phyloP scores from a whole-genome alignment of 169 alveolate genomes.

The Plasmodium relictum region DNA sequence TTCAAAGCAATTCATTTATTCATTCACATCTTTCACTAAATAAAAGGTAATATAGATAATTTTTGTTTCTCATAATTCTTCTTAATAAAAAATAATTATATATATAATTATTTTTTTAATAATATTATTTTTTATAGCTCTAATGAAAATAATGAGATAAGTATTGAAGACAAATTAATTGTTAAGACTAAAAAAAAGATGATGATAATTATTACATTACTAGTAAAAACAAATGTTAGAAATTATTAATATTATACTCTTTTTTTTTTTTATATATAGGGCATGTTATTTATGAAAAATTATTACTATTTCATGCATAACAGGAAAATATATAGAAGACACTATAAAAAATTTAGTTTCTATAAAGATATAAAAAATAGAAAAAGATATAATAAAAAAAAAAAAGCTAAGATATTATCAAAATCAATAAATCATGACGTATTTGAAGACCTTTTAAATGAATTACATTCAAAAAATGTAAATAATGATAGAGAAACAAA shows the following conservation, averaged over 20 bases:
- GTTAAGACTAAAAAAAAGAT: too few relatives aligned
- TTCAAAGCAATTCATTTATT: too few relatives aligned
- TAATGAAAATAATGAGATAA: too few relatives aligned
- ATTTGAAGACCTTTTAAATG: constrained; percentile 11
- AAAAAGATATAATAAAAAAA: neutral
- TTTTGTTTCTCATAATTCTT: too few relatives aligned
- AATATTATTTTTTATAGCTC: too few relatives aligned
- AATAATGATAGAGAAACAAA: constrained; percentile 2
- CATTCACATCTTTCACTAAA: too few relatives aligned
- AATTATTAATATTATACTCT: neutral
- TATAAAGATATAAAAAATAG: constrained; percentile 27
- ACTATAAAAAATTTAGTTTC: neutral
- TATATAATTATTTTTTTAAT: too few relatives aligned
- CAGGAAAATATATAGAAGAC: constrained; percentile 15
- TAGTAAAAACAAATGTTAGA: too few relatives aligned
- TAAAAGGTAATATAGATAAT: too few relatives aligned
- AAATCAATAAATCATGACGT: neutral
- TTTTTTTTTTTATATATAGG: constrained; percentile 20
- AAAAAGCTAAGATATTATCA: neutral
- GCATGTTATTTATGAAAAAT: constrained; percentile 20
- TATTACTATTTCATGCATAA: constrained; percentile 31
- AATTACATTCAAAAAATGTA: neutral
- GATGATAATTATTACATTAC: too few relatives aligned
- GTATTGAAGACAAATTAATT: too few relatives aligned
- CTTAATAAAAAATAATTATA: too few relatives aligned